Evolutionary conservation across 1,284 basidiomycete species (phyloP).

Genomic region (Pascua sp.): DNA sequence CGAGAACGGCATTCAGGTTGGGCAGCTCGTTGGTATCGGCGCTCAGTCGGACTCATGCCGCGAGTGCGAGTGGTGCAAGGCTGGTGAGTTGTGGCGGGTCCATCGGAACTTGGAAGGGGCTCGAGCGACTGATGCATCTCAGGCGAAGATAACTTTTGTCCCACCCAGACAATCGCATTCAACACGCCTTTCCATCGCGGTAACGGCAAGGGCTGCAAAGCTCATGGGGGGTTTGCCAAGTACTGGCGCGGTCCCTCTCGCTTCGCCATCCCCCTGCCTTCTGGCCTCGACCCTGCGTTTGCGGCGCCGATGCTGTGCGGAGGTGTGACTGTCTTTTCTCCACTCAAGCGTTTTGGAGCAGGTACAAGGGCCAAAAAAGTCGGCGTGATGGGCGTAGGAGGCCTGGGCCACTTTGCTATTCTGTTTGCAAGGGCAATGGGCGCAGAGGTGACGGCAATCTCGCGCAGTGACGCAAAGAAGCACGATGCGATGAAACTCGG

Average conservation of each 20-base stretch:
- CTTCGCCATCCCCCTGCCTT: constrained; percentile 64
- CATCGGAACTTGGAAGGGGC: too few species aligned
- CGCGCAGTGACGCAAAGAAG: constrained; percentile 51
- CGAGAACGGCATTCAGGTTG: constrained; percentile 34
- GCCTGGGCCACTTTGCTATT: constrained; percentile 46
- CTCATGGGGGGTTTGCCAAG: constrained; percentile 53
- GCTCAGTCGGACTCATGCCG: constrained; percentile 52
- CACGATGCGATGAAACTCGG: constrained; percentile 54
- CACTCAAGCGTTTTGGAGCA: constrained; percentile 52
- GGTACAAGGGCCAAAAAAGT: constrained; percentile 53
- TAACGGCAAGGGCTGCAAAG: too few species aligned
- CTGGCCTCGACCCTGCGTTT: constrained; percentile 55
- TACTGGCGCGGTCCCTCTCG: constrained; percentile 45
- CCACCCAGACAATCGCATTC: not conserved
- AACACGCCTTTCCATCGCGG: too few species aligned
- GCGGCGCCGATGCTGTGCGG: constrained; percentile 53
- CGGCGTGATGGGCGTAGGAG: constrained; percentile 53
- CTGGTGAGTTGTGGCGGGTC: too few species aligned
- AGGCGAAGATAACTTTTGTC: constrained; percentile 7
- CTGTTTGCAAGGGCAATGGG: constrained; percentile 56
- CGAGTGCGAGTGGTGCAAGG: constrained; percentile 49
- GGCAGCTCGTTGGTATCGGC: constrained; percentile 53
- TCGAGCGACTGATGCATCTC: too few species aligned
- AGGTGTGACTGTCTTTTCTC: constrained; percentile 51
- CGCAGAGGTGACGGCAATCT: constrained; percentile 59